These are phyloP conservation scores for Pleurostoma richardsiae DNA, from an alignment of 2,329 filamentous ascomycete genomes.

Conservation along the genomic window DNA sequence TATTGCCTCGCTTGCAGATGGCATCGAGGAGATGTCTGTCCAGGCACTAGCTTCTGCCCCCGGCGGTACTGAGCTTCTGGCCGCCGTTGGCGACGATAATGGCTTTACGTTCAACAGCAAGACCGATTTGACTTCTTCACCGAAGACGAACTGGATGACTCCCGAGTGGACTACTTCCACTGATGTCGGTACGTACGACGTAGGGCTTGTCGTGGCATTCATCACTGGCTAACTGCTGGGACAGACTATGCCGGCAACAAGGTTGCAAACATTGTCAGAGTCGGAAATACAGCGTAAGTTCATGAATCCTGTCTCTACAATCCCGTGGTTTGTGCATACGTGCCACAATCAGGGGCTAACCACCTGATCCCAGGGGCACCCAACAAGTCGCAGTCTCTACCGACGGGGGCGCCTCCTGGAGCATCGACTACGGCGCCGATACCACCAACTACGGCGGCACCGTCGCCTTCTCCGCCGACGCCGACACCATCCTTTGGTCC, in stretches of 20 bases:
- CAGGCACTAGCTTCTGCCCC: conserved; percentile 42
- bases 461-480: conserved; percentile 46
- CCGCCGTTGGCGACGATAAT: conserved; percentile 44
- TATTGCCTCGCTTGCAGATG: conserved; percentile 44
- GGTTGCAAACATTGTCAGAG: conserved; percentile 39
- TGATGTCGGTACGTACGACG: conserved; percentile 26
- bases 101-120: conserved; percentile 42
- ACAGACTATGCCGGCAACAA: conserved; percentile 42
- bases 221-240: not conserved
- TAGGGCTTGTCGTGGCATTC: not conserved
- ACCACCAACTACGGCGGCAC: conserved; percentile 35
- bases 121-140: conserved; percentile 31
- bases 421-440: conserved; percentile 38
- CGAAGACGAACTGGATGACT: conserved; percentile 37
- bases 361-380: conserved; percentile 15
- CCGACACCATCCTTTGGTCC: conserved; percentile 43
- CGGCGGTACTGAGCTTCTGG: conserved; percentile 44
- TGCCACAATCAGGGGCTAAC: too few relatives aligned
- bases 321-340: too few relatives aligned
- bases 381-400: conserved; percentile 41
- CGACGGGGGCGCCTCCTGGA: conserved; percentile 47
- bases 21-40: conserved; percentile 50
- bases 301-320: too few relatives aligned
- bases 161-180: conserved; percentile 40
- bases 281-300: conserved; percentile 32